Evolutionary conservation across 2,329 filamentous ascomycete species (phyloP).

Genomic region (Xylaria sp.): DNA sequence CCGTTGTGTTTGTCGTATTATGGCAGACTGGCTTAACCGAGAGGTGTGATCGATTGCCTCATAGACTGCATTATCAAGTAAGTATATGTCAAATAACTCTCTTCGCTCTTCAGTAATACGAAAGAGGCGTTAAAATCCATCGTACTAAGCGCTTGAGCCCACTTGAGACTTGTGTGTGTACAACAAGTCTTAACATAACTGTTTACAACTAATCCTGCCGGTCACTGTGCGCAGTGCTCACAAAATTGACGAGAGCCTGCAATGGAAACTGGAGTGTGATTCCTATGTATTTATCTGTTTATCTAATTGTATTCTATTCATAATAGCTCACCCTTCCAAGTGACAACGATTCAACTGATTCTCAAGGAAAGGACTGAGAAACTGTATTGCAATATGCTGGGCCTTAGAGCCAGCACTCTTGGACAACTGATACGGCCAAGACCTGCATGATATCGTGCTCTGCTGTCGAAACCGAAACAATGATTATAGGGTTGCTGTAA

Average conservation of each 20-base stretch:
- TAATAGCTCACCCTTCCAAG: not conserved
- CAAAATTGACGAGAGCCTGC: not conserved
- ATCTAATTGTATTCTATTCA: constrained; percentile 24
- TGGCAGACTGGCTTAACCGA: not conserved
- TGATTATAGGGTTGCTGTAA: not conserved
- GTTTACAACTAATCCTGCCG: not conserved
- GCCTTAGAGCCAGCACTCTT: not conserved
- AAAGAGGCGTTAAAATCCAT: not conserved
- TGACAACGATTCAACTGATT: constrained; percentile 32
- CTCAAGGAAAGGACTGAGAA: not conserved
- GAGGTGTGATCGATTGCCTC: constrained; percentile 10
- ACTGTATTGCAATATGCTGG: not conserved
- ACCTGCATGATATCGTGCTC: not conserved
- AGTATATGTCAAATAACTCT: not conserved
- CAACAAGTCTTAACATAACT: not conserved
- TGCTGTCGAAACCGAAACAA: not conserved
- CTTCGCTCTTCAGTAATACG: not conserved
- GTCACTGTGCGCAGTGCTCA: not conserved
- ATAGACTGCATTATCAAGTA: not conserved
- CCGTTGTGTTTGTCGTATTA: not conserved
- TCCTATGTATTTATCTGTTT: constrained; percentile 15
- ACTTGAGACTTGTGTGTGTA: constrained; percentile 1
- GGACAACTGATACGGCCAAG: not conserved
- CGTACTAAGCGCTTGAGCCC: not conserved
- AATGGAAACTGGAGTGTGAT: not conserved